Percentiles rank a stretch among this genome's conserved stretches.
Evolutionary conservation across 148 eudicot species (phyloP).

Genomic region (Tetragonia tetragonoides): DNA sequence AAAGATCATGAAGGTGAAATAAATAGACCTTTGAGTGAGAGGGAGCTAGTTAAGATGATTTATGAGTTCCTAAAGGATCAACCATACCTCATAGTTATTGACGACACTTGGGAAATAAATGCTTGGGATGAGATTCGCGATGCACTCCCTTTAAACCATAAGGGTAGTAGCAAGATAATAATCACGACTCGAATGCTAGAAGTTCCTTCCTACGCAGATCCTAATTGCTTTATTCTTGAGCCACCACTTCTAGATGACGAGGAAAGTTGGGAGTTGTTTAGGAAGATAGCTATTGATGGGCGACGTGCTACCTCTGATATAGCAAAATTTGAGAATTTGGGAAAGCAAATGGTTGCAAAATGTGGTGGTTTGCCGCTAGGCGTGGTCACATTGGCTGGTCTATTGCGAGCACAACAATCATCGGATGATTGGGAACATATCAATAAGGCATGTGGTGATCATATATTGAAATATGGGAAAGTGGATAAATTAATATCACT

Average conservation of each 20-base stretch:
- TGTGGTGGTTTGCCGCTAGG: background rate
- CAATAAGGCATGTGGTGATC: background rate
- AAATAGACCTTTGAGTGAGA: background rate
- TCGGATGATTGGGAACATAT: background rate
- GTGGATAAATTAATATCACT: background rate
- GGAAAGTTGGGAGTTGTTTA: background rate
- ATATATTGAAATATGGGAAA: background rate
- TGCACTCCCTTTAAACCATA: background rate
- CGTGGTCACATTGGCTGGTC: background rate
- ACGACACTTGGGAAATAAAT: background rate
- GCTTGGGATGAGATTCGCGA: background rate
- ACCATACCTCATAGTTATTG: background rate
- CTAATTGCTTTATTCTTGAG: constrained; percentile 3
- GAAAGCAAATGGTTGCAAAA: background rate
- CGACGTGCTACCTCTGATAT: background rate
- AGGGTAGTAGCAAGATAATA: background rate
- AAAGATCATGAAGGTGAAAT: background rate
- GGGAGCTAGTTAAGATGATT: background rate
- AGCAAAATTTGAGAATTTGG: background rate
- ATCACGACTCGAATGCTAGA: background rate
- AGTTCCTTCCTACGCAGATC: background rate
- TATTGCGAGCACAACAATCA: background rate
- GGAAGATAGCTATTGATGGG: background rate
- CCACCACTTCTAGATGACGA: background rate
- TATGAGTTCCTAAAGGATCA: background rate